Conservation (phyloP, 768 basidiomycete species). For the Lenzites betulinus region DNA sequence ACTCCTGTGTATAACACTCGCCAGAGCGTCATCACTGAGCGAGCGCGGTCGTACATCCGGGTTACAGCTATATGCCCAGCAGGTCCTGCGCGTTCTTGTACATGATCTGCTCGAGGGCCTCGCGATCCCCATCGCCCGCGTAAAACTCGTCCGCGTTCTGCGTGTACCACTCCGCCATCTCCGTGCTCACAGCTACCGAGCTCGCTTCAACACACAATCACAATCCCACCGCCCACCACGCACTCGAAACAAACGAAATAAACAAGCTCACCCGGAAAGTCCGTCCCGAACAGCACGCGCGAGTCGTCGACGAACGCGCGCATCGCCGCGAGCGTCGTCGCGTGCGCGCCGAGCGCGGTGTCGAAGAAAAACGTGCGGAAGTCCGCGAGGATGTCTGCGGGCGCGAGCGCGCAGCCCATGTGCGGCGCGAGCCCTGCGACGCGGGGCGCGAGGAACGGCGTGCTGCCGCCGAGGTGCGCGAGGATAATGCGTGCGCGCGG, state of each 20-base stretch:
- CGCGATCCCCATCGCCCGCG: slow-evolving; percentile 31
- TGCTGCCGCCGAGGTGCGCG: slow-evolving; percentile 74
- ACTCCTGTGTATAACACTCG: too few relatives aligned
- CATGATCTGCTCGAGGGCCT: slow-evolving; percentile 46
- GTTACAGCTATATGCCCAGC: slow-evolving; percentile 34
- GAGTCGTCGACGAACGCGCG: slow-evolving; percentile 51
- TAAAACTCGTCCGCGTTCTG: slow-evolving; percentile 53
- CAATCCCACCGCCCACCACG: too few relatives aligned
- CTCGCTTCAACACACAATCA: not conserved
- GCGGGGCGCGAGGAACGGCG: slow-evolving; percentile 64
- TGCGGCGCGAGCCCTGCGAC: slow-evolving; percentile 67
- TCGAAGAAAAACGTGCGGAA: slow-evolving; percentile 77
- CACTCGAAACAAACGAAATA: not conserved
- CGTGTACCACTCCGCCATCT: slow-evolving; percentile 65
- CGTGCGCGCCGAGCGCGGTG: slow-evolving; percentile 64
- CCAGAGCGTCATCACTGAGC: too few relatives aligned
- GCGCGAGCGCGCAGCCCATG: slow-evolving; percentile 68
- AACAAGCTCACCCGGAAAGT: slow-evolving; percentile 63
- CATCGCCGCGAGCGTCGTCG: slow-evolving; percentile 51
- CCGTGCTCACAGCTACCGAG: slow-evolving; percentile 53
- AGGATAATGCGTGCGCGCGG: slow-evolving; percentile 63
- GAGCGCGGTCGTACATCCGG: not conserved
- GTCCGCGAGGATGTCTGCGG: slow-evolving; percentile 67
- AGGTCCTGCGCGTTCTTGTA: slow-evolving; percentile 53
- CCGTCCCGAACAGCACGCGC: slow-evolving; percentile 69